Base-by-base conservation (phyloP, 495 filamentous ascomycete species). In the Viridothelium virens region DNA sequence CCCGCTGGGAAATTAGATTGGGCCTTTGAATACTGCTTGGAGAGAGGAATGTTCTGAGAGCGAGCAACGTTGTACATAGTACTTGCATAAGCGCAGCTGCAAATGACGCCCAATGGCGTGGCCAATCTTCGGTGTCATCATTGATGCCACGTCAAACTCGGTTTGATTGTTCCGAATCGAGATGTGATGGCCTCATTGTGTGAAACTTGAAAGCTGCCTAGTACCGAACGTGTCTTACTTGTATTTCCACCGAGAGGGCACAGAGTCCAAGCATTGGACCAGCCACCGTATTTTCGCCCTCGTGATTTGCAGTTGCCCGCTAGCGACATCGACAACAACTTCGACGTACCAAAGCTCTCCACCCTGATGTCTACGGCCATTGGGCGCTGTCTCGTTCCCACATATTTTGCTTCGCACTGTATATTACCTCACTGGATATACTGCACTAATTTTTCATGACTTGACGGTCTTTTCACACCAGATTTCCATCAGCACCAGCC, bases 121-220 rank as follows among this genome's bases (percentile, higher is more conserved):
- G 48, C 5, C 11, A 5, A 5, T 25, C 5, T 25, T 53, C 18
- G 31, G 53, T 18, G 7, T 34, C 53, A 34, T 36, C 53, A 36
- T 59, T 33, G 53, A 33, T 59, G 53, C 53, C 53, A 59, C 53
- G 53, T 59, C 53, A 59, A 59, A 59, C 53, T 9, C 18, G 5
- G 53, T 6, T 59, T 31, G 53, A 33, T 36, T 36, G 53, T 7
- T 10, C 3, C 5, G 18, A 36, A n/a, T 53, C 25, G 25, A 25
- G 25, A 25, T 25, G 25, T 25, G 25, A 25, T 25, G 25, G 25
- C 25, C 25, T 25, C 25, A 25, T 25, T 25, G 25, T 25, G 25
- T 25, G 25, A 25, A 25, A 25, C 25, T 25, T 25, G 25, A 25
- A 25, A 25, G 25, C 25, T 25, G 1, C 25, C 25, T 25, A 25